Percentiles rank a stretch among this genome's conserved stretches.
Conservation (phyloP, 331 rosid genomes). For the Telfairia occidentalis region DNA sequence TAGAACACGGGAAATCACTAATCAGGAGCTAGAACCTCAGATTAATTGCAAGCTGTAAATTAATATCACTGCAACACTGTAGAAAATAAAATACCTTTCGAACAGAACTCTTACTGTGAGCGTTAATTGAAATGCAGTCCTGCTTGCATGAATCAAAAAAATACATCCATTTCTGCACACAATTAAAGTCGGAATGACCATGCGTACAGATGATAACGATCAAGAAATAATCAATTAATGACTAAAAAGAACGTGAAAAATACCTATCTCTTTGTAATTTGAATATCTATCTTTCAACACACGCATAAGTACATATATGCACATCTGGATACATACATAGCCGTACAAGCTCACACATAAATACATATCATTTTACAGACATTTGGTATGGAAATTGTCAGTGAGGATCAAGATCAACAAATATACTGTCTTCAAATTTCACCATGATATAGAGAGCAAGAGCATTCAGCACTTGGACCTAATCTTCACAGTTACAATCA, state of each 20-base stretch:
- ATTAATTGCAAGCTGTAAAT: background rate
- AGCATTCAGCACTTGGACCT: background rate
- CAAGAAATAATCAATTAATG: background rate
- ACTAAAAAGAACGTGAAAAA: background rate
- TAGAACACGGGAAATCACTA: background rate
- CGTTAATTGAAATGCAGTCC: slow-evolving; percentile 57
- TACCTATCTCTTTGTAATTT: background rate
- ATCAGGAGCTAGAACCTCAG: background rate
- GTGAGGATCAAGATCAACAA: background rate
- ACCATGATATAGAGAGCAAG: background rate
- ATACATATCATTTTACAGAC: background rate
- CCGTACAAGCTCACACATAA: too few relatives aligned
- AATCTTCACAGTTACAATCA: background rate
- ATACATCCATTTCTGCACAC: slow-evolving; percentile 62
- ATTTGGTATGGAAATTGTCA: background rate
- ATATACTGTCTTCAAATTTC: background rate
- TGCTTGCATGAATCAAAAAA: slow-evolving; percentile 53
- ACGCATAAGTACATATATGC: background rate
- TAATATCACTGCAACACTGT: background rate
- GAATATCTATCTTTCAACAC: background rate
- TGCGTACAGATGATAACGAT: background rate
- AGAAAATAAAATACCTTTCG: slow-evolving; percentile 29
- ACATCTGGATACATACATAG: background rate
- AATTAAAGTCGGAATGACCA: background rate
- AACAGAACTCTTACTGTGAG: slow-evolving; percentile 72